Evolutionary conservation across 768 basidiomycete genomes (phyloP), one percentile per base, ranked within the genome.

Genomic region (Coprinopsis marcescibilis): DNA sequence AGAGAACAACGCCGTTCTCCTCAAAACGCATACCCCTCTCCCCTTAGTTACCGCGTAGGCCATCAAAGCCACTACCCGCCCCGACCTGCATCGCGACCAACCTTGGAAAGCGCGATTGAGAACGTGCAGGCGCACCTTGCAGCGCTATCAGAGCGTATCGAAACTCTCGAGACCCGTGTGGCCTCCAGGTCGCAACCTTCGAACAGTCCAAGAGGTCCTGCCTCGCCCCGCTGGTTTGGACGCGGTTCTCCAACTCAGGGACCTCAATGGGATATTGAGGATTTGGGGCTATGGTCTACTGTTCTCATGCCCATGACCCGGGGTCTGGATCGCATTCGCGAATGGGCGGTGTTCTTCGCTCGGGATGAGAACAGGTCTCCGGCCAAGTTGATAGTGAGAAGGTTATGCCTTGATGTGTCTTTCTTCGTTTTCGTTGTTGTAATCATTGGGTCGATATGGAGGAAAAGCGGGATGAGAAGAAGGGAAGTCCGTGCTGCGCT

Each of bases 281-380:
- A 90, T 59, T 69, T 90, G 60, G 89, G 89, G 38, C 75, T 90
- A 69, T 92, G 89, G 89, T 78, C 89, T 5, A 55, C 83, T 36
- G 68, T 89, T 13, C 65, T 88, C 4, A 78, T 76, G 49, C 87
- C 87, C 8, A 43, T 89, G 11, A 64, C 75, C n/a, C 71, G 71
- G 24, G 71, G 76, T 17, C 49, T 81, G 12, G 68, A 69, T 10
- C 61, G 62, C 19, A 52, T 87, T 30, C 75, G 72, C 33, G 67
- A 73, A 27, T 55, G 85, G 32, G 62, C 77, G 8, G 56, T 65
- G 11, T 84, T 89, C 62, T 75, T 89, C 51, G 70, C 77, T 15
- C 67, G 68, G 46, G 74, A 75, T 55, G 78, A 80, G 52, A 70
- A 73, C 49, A 73, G 78, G 37, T 80, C 85, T 12, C 87, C 88